Evolutionary conservation across 1,284 basidiomycete species (phyloP), one percentile per base, ranked within the genome.

Genomic region (Apiotrichum mycotoxinovorans): DNA sequence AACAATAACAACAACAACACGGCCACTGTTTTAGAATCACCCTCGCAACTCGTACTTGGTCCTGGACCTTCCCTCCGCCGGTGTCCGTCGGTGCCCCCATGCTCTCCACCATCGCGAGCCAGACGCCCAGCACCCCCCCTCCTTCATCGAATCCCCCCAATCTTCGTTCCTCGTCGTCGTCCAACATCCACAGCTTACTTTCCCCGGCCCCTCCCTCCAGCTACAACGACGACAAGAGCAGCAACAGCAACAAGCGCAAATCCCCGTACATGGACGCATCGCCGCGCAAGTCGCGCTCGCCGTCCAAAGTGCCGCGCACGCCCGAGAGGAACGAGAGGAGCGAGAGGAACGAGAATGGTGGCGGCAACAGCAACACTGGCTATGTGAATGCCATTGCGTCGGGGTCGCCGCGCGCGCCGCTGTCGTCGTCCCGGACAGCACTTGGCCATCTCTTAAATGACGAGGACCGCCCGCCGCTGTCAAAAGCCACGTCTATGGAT

Each of bases 281-380:
- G 18, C 56, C 56, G 23, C 52, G 35, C 47, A 57, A 50, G 41
- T 43, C 51, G 30, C 55, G 40, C 18, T 57, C 55, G 2, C 51
- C 56, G 22, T 18, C 37, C 18, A 57, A 52, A 23, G 38, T 18
- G 2, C 55, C 45, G 15, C n/a, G 30, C 20, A 47, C 45, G 2
- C 45, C 45, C 3, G 45, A 47, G 14, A 5, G 26, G 5, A 44
- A 14, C 25, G 25, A 11, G 10, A 10, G 15, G 37, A 5, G 15
- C 37, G 15, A n/a, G 18, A 38, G 18, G 15, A 35, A 35, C 34
- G 18, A 38, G 12, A 38, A 38, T 17, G 15, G 4, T n/a, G 15
- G 9, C 8, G 8, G 15, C 9, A 17, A 5, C 15, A 17, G 9
- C 8, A 5, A 17, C 37, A 17, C 12, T 4, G 41, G n/a, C 3